phyloP scores from a whole-genome alignment of 2,329 filamentous ascomycete genomes.

The Botrytis galanthina region DNA sequence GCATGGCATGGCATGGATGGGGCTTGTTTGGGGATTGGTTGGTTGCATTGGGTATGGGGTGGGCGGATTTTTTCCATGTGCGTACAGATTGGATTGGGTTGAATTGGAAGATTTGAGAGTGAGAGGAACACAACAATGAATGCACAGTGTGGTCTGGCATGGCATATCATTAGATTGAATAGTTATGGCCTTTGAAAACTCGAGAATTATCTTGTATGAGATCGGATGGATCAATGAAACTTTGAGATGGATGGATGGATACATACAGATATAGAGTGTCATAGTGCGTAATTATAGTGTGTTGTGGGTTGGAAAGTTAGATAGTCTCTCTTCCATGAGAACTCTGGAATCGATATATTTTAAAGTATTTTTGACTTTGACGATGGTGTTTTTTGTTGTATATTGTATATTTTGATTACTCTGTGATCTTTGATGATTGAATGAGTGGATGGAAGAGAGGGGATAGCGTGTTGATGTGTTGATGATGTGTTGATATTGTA shows the following conservation, averaged over 20 bases:
- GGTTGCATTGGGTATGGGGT: constrained; percentile 19
- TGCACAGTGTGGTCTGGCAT: background rate
- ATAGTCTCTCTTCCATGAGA: background rate
- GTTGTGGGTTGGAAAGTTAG: background rate
- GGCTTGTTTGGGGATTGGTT: background rate
- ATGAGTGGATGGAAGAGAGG: background rate
- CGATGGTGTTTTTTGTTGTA: background rate
- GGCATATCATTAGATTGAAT: background rate
- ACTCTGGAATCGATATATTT: background rate
- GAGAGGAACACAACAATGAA: background rate
- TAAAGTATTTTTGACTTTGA: background rate
- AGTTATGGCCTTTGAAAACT: background rate
- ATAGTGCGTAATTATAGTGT: background rate
- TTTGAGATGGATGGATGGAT: background rate
- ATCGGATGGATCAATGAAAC: background rate
- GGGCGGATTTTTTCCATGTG: constrained; percentile 1
- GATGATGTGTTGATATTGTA: background rate
- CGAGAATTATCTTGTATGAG: constrained; percentile 9
- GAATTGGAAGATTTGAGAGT: background rate
- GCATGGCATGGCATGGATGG: background rate
- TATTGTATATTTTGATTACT: background rate
- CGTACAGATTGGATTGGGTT: constrained; percentile 2
- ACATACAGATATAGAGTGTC: constrained; percentile 4
- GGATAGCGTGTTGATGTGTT: background rate
- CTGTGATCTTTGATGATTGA: background rate